A percentile compares a stretch with the other conserved stretches of the same genome.
Evolutionary conservation across 352 stramenopile genomes (phyloP).

Genomic region (Pythium grandisporangium): DNA sequence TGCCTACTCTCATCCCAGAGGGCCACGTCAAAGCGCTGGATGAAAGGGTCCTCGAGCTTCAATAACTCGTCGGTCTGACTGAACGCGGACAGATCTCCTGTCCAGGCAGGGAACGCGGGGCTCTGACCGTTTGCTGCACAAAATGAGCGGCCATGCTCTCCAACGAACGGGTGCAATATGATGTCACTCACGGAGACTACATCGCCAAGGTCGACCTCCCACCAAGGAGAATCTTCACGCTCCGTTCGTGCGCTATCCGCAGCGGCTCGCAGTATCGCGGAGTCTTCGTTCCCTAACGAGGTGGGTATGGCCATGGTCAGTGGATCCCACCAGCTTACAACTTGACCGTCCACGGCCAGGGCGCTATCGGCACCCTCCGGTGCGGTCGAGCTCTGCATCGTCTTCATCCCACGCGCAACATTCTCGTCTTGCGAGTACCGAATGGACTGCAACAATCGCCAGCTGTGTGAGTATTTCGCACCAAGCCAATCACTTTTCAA

Average conservation of each 20-base stretch:
- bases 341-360: constrained; percentile 41
- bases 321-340: constrained; percentile 25
- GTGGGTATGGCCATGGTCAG: too few relatives aligned
- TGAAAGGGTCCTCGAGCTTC: constrained; percentile 34
- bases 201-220: constrained; percentile 55
- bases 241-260: constrained; percentile 42
- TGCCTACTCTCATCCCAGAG: constrained; percentile 17
- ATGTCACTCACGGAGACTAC: constrained; percentile 33
- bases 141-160: constrained; percentile 21
- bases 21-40: constrained; percentile 38
- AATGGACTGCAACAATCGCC: constrained; percentile 40
- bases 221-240: constrained; percentile 39
- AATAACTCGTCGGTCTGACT: constrained; percentile 26
- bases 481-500: constrained; percentile 37
- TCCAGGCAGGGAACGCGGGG: constrained; percentile 16
- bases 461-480: constrained; percentile 24
- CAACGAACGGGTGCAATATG: constrained; percentile 40
- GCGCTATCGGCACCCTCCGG: constrained; percentile 22
- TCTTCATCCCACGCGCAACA: constrained; percentile 40
- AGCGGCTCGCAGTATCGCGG: constrained; percentile 1
- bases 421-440: constrained; percentile 53
- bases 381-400: constrained; percentile 49
- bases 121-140: constrained; percentile 8
- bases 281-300: constrained; percentile 8
- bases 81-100: constrained; percentile 29